These are phyloP conservation scores for Nannochloropsis gaditana DNA, from an alignment of 108 stramenopile genomes.

Conservation along the genomic window DNA sequence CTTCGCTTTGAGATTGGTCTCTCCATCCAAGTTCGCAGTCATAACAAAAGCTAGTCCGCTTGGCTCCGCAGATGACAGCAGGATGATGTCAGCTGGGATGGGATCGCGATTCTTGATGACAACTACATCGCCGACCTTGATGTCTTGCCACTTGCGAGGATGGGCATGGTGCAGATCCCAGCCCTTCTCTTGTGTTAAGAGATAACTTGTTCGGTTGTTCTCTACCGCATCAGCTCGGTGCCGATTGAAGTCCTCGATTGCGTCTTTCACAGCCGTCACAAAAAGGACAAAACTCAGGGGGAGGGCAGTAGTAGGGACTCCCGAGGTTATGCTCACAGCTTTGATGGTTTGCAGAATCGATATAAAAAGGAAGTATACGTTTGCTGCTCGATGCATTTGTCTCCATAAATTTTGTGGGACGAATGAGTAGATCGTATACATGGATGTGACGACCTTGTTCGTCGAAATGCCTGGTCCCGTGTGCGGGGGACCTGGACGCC, in stretches of 20 bases:
- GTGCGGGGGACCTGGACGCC: slow-evolving; percentile 25
- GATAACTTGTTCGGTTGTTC: slow-evolving; percentile 64
- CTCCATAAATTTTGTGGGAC: slow-evolving; percentile 24
- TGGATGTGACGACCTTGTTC: slow-evolving; percentile 28
- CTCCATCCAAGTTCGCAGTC: slow-evolving; percentile 92
- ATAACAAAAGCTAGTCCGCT: slow-evolving; percentile 80
- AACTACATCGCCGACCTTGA: slow-evolving; percentile 79
- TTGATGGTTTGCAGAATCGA: slow-evolving; percentile 50
- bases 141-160: slow-evolving; percentile 50
- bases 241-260: slow-evolving; percentile 54
- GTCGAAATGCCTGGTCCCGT: slow-evolving; percentile 28
- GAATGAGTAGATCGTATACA: slow-evolving; percentile 29
- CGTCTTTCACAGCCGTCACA: slow-evolving; percentile 74
- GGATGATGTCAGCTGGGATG: slow-evolving; percentile 85
- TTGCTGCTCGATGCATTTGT: slow-evolving; percentile 40
- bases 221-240: slow-evolving; percentile 41
- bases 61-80: slow-evolving; percentile 71
- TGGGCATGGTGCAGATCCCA: background rate
- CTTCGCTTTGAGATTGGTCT: slow-evolving; percentile 82
- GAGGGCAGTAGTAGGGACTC: slow-evolving; percentile 57
- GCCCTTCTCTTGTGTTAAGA: slow-evolving; percentile 55
- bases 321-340: slow-evolving; percentile 51
- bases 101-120: slow-evolving; percentile 79
- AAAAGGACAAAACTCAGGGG: slow-evolving; percentile 78
- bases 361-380: slow-evolving; percentile 56